phyloP scores from a whole-genome alignment of 73 alveolate genomes.

The Paramecium sexaurelia region DNA sequence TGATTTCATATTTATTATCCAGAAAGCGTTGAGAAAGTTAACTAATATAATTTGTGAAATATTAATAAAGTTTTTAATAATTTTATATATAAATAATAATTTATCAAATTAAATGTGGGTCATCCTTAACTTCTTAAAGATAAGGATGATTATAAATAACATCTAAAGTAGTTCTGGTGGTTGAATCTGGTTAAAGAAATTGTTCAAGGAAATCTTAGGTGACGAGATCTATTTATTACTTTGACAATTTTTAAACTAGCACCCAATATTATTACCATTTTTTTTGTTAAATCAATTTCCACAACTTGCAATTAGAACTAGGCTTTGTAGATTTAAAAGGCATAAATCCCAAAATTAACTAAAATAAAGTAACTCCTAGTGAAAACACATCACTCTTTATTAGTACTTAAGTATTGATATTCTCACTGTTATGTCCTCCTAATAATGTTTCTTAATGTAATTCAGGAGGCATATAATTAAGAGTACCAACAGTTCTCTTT shows the following conservation, averaged over 20 bases:
- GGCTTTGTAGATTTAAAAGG: conserved; percentile 13
- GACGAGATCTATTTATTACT: neutral
- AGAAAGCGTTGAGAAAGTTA: neutral
- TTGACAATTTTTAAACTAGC: conserved; percentile 9
- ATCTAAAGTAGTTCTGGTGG: neutral
- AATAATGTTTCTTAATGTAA: neutral
- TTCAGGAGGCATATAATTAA: conserved; percentile 35
- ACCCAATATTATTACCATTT: neutral
- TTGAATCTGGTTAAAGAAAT: neutral
- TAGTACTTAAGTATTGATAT: neutral
- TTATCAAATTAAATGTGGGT: conserved; percentile 1
- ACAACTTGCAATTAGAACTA: neutral
- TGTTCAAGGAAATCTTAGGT: neutral
- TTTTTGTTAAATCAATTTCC: neutral
- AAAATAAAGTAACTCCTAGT: conserved; percentile 39
- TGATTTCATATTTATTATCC: neutral
- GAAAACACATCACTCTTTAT: conserved; percentile 22
- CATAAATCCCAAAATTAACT: neutral
- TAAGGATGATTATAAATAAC: neutral
- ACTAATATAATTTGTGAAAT: neutral
- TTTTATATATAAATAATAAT: neutral
- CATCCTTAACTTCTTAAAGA: neutral
- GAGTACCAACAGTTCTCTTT: conserved; percentile 51
- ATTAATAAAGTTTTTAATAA: neutral
- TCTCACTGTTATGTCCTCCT: neutral